These are phyloP conservation scores for Colletotrichum horii DNA, from an alignment of 2,329 filamentous ascomycete species.

Conservation along the genomic window DNA sequence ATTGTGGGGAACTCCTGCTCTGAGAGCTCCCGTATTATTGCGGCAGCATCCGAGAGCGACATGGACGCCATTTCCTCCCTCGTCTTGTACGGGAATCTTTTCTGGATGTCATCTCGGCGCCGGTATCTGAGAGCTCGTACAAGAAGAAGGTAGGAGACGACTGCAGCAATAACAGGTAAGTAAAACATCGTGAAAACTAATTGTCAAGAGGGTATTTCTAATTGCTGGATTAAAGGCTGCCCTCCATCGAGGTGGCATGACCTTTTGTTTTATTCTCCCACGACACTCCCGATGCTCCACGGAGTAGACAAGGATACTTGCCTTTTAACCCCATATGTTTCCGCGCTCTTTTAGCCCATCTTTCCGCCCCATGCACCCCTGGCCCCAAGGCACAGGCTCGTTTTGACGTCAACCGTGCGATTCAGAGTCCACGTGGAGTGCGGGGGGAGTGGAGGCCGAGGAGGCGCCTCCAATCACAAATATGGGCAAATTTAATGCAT, in stretches of 20 bases:
- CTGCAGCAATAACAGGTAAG: not conserved
- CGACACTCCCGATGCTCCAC: not conserved
- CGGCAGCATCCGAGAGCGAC: not conserved
- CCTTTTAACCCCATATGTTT: not conserved
- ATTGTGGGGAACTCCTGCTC: conserved; percentile 62
- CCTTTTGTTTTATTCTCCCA: not conserved
- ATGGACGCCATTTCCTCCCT: conserved; percentile 10
- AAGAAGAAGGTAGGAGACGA: not conserved
- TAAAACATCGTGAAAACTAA: not conserved
- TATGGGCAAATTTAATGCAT: not conserved
- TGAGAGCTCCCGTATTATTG: conserved; percentile 44
- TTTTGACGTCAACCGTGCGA: conserved; percentile 4
- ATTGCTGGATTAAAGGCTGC: fast-evolving
- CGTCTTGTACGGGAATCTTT: not conserved
- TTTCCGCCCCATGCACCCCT: not conserved
- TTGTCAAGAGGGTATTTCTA: not conserved
- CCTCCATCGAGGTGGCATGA: not conserved
- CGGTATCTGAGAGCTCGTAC: not conserved
- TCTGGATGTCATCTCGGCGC: not conserved
- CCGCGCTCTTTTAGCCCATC: not conserved
- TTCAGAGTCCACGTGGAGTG: not conserved
- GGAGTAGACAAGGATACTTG: not conserved
- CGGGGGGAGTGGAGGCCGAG: not conserved
- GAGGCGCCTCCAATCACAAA: not conserved
- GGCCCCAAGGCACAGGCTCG: not conserved